Conservation (phyloP, 306 rosid species). For the Aeschynomene evenia region DNA sequence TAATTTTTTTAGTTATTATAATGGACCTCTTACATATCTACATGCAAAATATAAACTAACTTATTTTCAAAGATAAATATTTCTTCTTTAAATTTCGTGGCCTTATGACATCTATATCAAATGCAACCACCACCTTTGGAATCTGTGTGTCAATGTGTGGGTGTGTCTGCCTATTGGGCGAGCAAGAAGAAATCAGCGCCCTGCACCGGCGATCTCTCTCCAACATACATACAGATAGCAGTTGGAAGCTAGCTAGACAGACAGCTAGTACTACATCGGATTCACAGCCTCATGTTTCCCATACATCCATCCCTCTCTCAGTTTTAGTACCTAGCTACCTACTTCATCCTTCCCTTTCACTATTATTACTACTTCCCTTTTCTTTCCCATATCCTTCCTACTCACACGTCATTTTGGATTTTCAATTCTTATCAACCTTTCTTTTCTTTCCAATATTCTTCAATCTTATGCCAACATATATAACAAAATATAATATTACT, state of each 20-base stretch:
- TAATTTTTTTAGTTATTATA: too few relatives aligned
- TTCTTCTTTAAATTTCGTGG: too few relatives aligned
- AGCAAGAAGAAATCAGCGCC: background rate
- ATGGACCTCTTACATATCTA: too few relatives aligned
- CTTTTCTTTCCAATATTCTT: background rate
- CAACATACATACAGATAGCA: background rate
- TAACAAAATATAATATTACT: background rate
- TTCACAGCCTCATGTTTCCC: background rate
- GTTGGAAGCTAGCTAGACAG: background rate
- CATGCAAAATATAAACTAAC: too few relatives aligned
- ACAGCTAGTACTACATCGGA: too few relatives aligned
- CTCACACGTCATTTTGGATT: background rate
- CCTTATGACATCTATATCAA: too few relatives aligned
- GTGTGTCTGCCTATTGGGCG: background rate
- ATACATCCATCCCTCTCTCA: background rate
- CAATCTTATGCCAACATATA: background rate
- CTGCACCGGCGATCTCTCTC: background rate
- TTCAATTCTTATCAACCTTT: too few relatives aligned
- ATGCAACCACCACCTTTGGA: background rate
- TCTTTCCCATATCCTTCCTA: too few relatives aligned
- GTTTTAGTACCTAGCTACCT: too few relatives aligned
- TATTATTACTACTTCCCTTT: background rate
- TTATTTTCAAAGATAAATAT: too few relatives aligned
- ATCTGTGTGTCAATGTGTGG: too few relatives aligned
- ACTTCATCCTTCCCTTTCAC: background rate